Evolutionary conservation across 202 grass and related monocot species (phyloP), one percentile per base, ranked within the genome.

Genomic region (Alloteropsis angusta): DNA sequence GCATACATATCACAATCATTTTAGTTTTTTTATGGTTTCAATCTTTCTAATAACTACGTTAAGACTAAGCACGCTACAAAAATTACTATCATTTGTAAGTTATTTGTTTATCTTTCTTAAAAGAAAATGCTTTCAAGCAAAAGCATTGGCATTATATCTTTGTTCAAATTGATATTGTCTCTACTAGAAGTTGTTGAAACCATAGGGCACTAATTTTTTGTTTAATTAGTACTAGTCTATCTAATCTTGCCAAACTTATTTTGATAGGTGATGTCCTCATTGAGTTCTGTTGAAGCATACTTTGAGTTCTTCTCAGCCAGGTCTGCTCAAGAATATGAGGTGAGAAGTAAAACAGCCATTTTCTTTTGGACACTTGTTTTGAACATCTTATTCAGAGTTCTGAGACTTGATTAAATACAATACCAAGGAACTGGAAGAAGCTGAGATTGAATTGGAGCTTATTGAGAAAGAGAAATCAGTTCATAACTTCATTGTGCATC

Each of bases 381-480:
- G 9, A 44, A 79, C 53, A 77, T 46, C 52, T 55, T 82, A 76
- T 56, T 88, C 32, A 8, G 36, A 42, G 9, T 67, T 42, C 38
- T 88, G 71, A 88, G 45, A 71, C 69, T 55, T 75, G 65, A 63
- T 80, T 84, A 62, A 79, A 81, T 57, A 58, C 44, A 73, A 86
- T 74, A 45, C 71, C 39, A 87, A 97, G 94, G 94, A 97, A 80
- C 82, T 94, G 70, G 94, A 97, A 88, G 94, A 97, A 92, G 89
- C 91, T 75, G 89, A 97, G 80, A 85, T 97, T 78, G 94, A 97
- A 83, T 71, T 97, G 85, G 94, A 97, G 68, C 57, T 97, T 88
- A 63, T 94, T 84, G 71, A 84, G 84, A 90, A 81, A 45, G 94
- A 93, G 68, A 87, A 79, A 84, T 65, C 87, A 80, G 56, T 80